phyloP scores from a whole-genome alignment of 441 rosid genomes.

The Aquilaria agallochum region DNA sequence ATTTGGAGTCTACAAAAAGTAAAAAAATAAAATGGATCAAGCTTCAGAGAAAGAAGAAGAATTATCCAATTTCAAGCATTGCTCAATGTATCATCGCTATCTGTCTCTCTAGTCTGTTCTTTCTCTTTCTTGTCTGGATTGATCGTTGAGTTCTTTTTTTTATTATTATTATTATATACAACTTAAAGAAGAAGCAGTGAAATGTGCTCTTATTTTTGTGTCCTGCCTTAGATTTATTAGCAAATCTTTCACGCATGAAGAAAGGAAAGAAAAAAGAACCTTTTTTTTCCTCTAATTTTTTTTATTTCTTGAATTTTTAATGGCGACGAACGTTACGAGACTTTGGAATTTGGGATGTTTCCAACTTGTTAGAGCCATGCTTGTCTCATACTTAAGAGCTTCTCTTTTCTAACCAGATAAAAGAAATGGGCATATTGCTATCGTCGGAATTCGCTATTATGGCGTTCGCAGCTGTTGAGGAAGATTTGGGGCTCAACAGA shows the following conservation, averaged over 20 bases:
- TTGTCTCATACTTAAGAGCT: slow-evolving; percentile 16
- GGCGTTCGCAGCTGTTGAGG: too few relatives aligned
- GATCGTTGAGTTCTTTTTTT: slow-evolving; percentile 25
- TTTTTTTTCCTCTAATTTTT: not conserved
- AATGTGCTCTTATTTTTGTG: slow-evolving; percentile 45
- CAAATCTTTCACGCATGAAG: slow-evolving; percentile 58
- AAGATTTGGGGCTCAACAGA: too few relatives aligned
- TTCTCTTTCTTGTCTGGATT: slow-evolving; percentile 30
- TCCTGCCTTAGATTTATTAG: slow-evolving; percentile 21
- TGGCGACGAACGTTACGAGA: slow-evolving; percentile 4
- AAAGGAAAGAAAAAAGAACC: slow-evolving; percentile 14
- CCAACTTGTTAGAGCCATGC: slow-evolving; percentile 83
- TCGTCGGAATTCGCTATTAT: too few relatives aligned
- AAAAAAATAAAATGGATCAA: not conserved
- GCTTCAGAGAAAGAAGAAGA: not conserved
- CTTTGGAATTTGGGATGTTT: slow-evolving; percentile 62
- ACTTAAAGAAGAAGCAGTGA: slow-evolving; percentile 28
- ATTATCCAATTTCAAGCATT: slow-evolving; percentile 2
- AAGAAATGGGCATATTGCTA: too few relatives aligned
- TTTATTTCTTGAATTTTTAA: too few relatives aligned
- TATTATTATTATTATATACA: slow-evolving; percentile 5
- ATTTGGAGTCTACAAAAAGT: too few relatives aligned
- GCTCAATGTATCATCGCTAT: slow-evolving; percentile 25
- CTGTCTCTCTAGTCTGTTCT: not conserved
- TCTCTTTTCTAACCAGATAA: too few relatives aligned